Evolutionary conservation across 352 stramenopile genomes (phyloP).

Genomic region (Pythium insidiosum): DNA sequence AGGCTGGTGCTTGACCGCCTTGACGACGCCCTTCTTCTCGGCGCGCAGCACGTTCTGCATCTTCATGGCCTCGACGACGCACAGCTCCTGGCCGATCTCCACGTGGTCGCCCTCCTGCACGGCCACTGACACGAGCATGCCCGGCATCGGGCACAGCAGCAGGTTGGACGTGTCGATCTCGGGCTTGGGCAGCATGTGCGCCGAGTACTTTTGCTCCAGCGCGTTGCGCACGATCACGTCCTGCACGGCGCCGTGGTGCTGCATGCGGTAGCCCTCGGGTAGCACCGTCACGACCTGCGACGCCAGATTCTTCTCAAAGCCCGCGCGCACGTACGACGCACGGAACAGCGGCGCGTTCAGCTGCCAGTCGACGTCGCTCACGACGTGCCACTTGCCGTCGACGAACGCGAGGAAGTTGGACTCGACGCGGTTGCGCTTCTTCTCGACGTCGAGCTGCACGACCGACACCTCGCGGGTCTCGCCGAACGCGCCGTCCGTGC

Average conservation of each 20-base stretch:
- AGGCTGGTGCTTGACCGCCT: conserved; percentile 64
- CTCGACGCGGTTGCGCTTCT: conserved; percentile 22
- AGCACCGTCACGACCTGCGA: conserved; percentile 60
- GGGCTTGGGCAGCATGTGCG: conserved; percentile 88
- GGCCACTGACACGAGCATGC: conserved; percentile 81
- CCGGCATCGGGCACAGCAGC: conserved; percentile 94
- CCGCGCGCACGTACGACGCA: conserved; percentile 19
- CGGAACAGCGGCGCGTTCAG: conserved; percentile 54
- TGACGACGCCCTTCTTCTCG: conserved; percentile 84
- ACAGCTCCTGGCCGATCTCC: conserved; percentile 90
- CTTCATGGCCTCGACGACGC: conserved; percentile 97
- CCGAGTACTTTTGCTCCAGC: conserved; percentile 77
- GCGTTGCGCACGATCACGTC: conserved; percentile 86
- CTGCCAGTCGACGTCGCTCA: conserved; percentile 48
- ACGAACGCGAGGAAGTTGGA: conserved; percentile 24
- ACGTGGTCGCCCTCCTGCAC: conserved; percentile 89
- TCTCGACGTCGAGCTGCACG: conserved; percentile 41
- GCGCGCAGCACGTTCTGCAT: conserved; percentile 97
- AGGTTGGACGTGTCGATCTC: conserved; percentile 88
- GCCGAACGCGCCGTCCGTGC: conserved; percentile 49
- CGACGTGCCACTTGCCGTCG: conserved; percentile 39
- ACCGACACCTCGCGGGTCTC: conserved; percentile 28
- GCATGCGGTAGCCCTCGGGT: conserved; percentile 67
- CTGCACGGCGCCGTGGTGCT: conserved; percentile 84
- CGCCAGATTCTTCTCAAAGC: conserved; percentile 17